Evolutionary conservation across 202 grass and related monocot genomes (phyloP).

Genomic region (Tripidium arundinaceum): DNA sequence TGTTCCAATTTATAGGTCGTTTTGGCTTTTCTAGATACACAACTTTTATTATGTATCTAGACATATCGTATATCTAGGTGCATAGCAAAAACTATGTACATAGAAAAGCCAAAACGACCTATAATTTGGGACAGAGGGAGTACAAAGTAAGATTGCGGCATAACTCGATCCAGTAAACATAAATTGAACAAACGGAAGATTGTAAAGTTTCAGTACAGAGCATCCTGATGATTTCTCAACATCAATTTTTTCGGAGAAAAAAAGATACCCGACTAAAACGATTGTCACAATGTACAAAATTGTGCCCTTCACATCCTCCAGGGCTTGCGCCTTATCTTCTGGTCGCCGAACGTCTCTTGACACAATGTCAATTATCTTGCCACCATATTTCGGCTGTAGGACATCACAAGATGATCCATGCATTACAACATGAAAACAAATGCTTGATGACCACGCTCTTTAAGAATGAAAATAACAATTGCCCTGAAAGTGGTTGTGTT

Average conservation of each 20-base stretch:
- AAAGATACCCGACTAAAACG: conserved; percentile 75
- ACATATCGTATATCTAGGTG: not conserved
- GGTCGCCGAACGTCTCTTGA: conserved; percentile 67
- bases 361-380: conserved; percentile 95
- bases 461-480: not conserved
- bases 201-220: not conserved
- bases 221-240: conserved; percentile 10
- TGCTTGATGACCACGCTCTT: not conserved
- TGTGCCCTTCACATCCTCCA: conserved; percentile 71
- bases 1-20: not conserved
- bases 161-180: conserved; percentile 18
- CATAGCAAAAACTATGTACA: not conserved
- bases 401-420: conserved; percentile 36
- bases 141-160: conserved; percentile 14
- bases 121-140: not conserved
- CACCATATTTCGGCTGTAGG: conserved; percentile 91
- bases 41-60: not conserved
- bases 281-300: conserved; percentile 85
- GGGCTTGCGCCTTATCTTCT: conserved; percentile 74
- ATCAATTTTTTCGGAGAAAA: conserved; percentile 19
- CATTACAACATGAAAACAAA: conserved; percentile 17
- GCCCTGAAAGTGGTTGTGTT: not conserved
- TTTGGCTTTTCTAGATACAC: not conserved
- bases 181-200: conserved; percentile 10
- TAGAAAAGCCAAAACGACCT: not conserved